Base-by-base conservation (phyloP, 140 eudicot species). In the Anethum foeniculum region DNA sequence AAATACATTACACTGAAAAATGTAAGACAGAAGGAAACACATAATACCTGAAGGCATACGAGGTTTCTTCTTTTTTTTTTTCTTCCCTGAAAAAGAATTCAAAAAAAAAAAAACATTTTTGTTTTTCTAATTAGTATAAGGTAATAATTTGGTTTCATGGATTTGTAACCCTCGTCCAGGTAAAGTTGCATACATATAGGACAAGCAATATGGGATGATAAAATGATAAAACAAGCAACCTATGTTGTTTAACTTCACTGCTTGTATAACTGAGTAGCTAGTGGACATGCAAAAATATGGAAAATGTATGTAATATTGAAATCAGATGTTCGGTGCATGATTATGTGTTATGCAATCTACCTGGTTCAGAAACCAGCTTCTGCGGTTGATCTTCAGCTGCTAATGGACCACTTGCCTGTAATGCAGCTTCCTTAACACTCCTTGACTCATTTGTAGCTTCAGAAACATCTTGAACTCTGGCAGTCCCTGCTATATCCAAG, bases 41-140 rank as follows among this genome's bases (percentile, higher is more conserved):
- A 34, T 95, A 95, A 91, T 92, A 88, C 81, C 88, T 38, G 80
- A 62, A 79, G 94, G 91, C 86, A 89, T 12, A 69, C 86, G 88
- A 34, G 84, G 81, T 86, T 87, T 92, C 91, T 92, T 95, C 96
- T 93, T 96, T 82, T 92, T 95, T 90, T 95, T 94, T 89, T 92
- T 94, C 86, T 89, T 92, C 15, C 84, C 98, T 94, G 97, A 74
- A 80, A 84, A 78, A 39, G 46, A 46, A 46, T 28, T 13, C 9
- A 12, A 28, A 32, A 67, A 12, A 32, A 67, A 12, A 25, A 25
- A n/a, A 13, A 4, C 32, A 81, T 75, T 72, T 38, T 23, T 39
- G 9, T 7, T 39, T 34, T 72, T 62, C 15, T 19, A 21, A 72
- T 14, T 41, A 39, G 16, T 72, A 25, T 39, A 39, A 72, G 15